Percentiles rank a stretch among this genome's conserved stretches.
These are phyloP conservation scores for Hericium rajendrae DNA, from an alignment of 768 basidiomycete genomes.

Conservation along the genomic window DNA sequence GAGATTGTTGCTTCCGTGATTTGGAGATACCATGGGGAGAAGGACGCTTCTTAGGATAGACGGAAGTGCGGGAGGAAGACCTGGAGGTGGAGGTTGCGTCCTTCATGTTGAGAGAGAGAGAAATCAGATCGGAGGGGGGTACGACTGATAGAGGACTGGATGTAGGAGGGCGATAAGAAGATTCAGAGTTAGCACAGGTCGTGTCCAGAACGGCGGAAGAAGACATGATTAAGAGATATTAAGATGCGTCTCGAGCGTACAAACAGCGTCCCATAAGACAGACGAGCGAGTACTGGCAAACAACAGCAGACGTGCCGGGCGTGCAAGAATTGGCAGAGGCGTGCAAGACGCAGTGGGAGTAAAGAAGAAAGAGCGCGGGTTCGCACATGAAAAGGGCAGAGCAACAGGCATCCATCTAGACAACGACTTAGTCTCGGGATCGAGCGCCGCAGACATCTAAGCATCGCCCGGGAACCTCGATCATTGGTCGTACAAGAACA, in stretches of 20 bases:
- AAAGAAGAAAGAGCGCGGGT: no score
- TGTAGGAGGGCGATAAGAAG: conserved; percentile 14
- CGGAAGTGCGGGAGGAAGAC: conserved; percentile 49
- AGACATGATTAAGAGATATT: conserved; percentile 5
- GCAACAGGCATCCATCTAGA: not conserved
- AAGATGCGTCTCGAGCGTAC: not conserved
- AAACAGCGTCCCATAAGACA: conserved; percentile 1
- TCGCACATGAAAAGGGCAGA: not conserved
- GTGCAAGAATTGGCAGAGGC: conserved; percentile 5
- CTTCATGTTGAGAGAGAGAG: conserved; percentile 54
- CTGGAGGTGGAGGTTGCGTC: conserved; percentile 57
- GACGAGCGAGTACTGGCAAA: conserved; percentile 4
- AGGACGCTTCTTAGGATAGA: conserved; percentile 81
- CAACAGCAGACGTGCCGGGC: conserved; percentile 6
- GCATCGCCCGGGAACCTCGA: not conserved
- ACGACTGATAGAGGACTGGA: conserved; percentile 21
- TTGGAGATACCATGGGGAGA: conserved; percentile 75
- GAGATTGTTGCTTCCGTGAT: conserved; percentile 37
- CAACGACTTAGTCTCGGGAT: not conserved
- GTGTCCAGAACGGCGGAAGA: not conserved
- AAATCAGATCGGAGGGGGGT: conserved; percentile 30
- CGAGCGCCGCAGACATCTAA: no score
- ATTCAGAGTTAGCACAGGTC: conserved; percentile 6
- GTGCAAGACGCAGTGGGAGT: not conserved
- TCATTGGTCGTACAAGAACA: not conserved